phyloP scores from a whole-genome alignment of 2,329 filamentous ascomycete genomes.

The Talaromyces sp. region DNA sequence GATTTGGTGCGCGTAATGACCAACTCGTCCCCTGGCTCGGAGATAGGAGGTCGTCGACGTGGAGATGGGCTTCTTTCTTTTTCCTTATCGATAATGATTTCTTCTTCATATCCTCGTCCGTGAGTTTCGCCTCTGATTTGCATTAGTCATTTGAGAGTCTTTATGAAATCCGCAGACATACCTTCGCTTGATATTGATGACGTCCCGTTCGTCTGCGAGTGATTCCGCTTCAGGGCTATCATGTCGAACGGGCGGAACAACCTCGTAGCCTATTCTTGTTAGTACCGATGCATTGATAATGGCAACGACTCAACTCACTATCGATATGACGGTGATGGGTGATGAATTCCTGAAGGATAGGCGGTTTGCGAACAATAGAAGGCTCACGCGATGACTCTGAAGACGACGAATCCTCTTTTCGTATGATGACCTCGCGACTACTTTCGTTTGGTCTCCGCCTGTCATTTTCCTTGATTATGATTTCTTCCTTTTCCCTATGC shows the following conservation, averaged over 20 bases:
- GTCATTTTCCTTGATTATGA: conserved; percentile 35
- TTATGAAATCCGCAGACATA: conserved; percentile 28
- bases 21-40: conserved; percentile 21
- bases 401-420: conserved; percentile 44
- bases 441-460: conserved; percentile 22
- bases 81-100: conserved; percentile 57
- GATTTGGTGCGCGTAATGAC: conserved; percentile 29
- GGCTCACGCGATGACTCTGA: conserved; percentile 56
- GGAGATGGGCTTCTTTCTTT: conserved; percentile 34
- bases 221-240: conserved; percentile 9
- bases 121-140: background rate
- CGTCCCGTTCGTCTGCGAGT: conserved; percentile 42
- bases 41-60: conserved; percentile 24
- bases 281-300: conserved; percentile 7
- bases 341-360: conserved; percentile 82
- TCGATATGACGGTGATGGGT: conserved; percentile 85
- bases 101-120: conserved; percentile 58
- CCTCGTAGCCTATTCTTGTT: conserved; percentile 26
- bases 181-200: conserved; percentile 56
- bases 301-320: conserved; percentile 57
- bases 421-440: conserved; percentile 42
- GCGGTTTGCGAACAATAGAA: conserved; percentile 66
- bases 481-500: conserved; percentile 27
- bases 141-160: background rate
- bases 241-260: conserved; percentile 25